Conservation (phyloP, 345 rosid genomes). For the Raphanus raphanistrum region DNA sequence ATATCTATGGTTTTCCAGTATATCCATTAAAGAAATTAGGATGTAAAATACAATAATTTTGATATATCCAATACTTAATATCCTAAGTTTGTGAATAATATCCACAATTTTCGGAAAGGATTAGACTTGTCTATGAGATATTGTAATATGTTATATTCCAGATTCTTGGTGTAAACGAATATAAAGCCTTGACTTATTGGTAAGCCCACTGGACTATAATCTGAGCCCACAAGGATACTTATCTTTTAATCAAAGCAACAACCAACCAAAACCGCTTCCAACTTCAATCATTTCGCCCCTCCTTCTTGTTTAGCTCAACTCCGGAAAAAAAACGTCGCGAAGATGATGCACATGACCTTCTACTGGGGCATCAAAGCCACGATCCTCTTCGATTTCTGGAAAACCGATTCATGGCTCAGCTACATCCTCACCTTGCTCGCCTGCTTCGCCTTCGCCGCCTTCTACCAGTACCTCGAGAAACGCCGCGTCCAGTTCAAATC, state of each 20-base stretch:
- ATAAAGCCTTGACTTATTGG: not conserved
- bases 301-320: not conserved
- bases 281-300: not conserved
- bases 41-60: not conserved
- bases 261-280: not conserved
- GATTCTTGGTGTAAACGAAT: not conserved
- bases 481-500: constrained; percentile 51
- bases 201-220: constrained; percentile 18
- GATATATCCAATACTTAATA: not conserved
- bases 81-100: not conserved
- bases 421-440: constrained; percentile 68
- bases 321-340: constrained; percentile 9
- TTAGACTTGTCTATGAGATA: not conserved
- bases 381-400: constrained; percentile 68
- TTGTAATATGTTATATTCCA: not conserved
- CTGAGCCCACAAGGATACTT: constrained; percentile 9
- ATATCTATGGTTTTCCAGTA: no score
- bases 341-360: constrained; percentile 97
- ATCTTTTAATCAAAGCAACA: constrained; percentile 20
- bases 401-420: constrained; percentile 57
- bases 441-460: constrained; percentile 60
- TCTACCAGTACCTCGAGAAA: constrained; percentile 71
- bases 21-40: no score
- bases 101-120: not conserved
- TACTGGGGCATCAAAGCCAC: constrained; percentile 79